Conservation (phyloP, 106 monocot species). For the Allium sativum region DNA sequence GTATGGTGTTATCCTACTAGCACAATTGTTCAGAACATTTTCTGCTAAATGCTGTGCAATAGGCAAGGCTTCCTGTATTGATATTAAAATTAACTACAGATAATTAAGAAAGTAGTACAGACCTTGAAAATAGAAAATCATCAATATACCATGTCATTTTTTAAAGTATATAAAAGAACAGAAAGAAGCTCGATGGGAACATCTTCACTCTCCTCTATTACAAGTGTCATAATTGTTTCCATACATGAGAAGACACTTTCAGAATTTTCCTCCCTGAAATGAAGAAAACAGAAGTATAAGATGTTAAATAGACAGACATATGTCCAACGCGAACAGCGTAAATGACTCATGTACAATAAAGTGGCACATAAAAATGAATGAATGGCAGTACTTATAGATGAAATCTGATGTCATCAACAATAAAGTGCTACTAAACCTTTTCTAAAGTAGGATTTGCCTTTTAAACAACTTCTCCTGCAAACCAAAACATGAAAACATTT, state of each 20-base stretch:
- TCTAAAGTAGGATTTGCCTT: no score
- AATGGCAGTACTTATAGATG: no score
- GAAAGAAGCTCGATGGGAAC: conserved; percentile 44
- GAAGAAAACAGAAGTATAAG: neutral
- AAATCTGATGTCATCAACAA: no score
- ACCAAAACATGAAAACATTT: no score
- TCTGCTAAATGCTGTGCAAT: conserved; percentile 43
- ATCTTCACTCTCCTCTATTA: conserved; percentile 88
- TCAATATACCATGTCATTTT: conserved; percentile 41
- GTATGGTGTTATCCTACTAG: conserved; percentile 48
- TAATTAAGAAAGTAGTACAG: neutral
- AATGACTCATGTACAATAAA: no score
- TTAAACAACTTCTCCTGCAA: no score
- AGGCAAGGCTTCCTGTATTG: conserved; percentile 43
- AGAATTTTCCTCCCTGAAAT: conserved; percentile 36
- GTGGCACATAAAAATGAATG: no score
- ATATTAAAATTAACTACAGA: neutral
- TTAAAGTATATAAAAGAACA: conserved; percentile 38
- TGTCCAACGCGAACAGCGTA: no score
- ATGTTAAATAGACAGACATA: no score
- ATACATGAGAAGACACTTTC: conserved; percentile 48
- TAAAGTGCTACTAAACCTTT: no score
- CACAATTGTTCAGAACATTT: conserved; percentile 59
- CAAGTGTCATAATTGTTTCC: conserved; percentile 78
- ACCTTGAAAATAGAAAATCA: neutral